Conservation (phyloP, 768 basidiomycete genomes). For the Kwoniella newhampshirensis region DNA sequence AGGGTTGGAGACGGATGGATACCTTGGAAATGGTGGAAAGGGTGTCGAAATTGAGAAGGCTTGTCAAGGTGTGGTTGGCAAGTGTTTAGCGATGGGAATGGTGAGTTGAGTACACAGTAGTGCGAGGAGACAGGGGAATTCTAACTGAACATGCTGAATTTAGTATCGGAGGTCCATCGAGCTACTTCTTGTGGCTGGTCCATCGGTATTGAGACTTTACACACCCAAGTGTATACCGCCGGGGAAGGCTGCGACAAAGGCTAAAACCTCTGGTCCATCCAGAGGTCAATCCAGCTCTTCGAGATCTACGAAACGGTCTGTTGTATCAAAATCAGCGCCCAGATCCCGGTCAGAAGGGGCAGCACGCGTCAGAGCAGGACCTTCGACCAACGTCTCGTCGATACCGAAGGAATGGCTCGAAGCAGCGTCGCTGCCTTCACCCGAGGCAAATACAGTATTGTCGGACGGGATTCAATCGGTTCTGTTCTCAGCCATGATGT, state of each 20-base stretch:
- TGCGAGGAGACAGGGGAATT: no score
- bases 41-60: slow-evolving; percentile 37
- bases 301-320: not conserved
- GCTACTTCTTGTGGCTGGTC: slow-evolving; percentile 13
- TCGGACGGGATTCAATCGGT: slow-evolving; percentile 12
- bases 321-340: not conserved
- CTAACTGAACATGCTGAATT: no score
- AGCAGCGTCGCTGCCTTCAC: slow-evolving; percentile 15
- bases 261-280: not conserved
- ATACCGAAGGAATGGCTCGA: slow-evolving; percentile 21
- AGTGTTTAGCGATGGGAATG: slow-evolving; percentile 31
- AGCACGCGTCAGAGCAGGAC: not conserved
- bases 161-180: slow-evolving; percentile 33
- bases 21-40: slow-evolving; percentile 18
- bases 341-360: not conserved
- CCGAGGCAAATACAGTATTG: not conserved
- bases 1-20: slow-evolving; percentile 19
- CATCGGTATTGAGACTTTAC: slow-evolving; percentile 19
- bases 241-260: not conserved
- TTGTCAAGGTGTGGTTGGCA: slow-evolving; percentile 18
- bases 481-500: slow-evolving; percentile 22
- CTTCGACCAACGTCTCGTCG: not conserved
- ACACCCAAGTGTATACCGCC: slow-evolving; percentile 1
- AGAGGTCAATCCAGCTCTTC: not conserved
- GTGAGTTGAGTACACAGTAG: no score